phyloP scores from a whole-genome alignment of 2,329 filamentous ascomycete species.

The Diatrype stigma region DNA sequence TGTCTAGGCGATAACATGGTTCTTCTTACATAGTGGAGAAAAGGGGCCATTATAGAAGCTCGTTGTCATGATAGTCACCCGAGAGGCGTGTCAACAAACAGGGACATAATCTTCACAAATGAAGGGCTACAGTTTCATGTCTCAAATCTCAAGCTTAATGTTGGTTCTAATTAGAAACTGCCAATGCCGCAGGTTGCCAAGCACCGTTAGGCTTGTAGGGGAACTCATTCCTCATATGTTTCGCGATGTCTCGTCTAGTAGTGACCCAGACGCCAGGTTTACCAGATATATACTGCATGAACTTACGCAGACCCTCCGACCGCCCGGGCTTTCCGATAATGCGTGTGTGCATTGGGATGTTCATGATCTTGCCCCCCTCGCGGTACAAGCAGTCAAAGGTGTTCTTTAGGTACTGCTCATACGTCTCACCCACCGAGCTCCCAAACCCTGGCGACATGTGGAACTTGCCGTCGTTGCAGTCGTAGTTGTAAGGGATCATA shows the following conservation, averaged over 20 bases:
- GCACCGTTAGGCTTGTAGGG: slow-evolving; percentile 29
- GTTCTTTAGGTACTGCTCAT: slow-evolving; percentile 37
- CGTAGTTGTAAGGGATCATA: slow-evolving; percentile 34
- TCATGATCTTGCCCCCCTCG: slow-evolving; percentile 39
- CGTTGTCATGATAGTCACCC: too few relatives aligned
- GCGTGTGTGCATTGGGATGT: slow-evolving; percentile 35
- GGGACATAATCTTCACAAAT: too few relatives aligned
- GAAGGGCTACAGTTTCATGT: too few relatives aligned
- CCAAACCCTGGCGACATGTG: slow-evolving; percentile 39
- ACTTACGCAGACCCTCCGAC: slow-evolving; percentile 34
- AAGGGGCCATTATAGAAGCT: too few relatives aligned
- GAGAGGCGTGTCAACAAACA: too few relatives aligned
- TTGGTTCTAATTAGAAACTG: too few relatives aligned
- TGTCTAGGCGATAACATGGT: too few relatives aligned
- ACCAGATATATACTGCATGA: slow-evolving; percentile 33
- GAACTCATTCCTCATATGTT: slow-evolving; percentile 33
- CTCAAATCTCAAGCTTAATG: too few relatives aligned
- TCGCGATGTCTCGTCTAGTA: slow-evolving; percentile 37
- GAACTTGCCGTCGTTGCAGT: slow-evolving; percentile 39
- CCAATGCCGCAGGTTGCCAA: slow-evolving; percentile 3
- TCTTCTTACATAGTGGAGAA: too few relatives aligned
- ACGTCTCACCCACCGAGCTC: slow-evolving; percentile 31
- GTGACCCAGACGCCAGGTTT: slow-evolving; percentile 41
- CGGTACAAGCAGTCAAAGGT: slow-evolving; percentile 37
- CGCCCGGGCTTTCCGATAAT: slow-evolving; percentile 37